Conservation (phyloP, 805 yeast species). For the Torulaspora quercuum region DNA sequence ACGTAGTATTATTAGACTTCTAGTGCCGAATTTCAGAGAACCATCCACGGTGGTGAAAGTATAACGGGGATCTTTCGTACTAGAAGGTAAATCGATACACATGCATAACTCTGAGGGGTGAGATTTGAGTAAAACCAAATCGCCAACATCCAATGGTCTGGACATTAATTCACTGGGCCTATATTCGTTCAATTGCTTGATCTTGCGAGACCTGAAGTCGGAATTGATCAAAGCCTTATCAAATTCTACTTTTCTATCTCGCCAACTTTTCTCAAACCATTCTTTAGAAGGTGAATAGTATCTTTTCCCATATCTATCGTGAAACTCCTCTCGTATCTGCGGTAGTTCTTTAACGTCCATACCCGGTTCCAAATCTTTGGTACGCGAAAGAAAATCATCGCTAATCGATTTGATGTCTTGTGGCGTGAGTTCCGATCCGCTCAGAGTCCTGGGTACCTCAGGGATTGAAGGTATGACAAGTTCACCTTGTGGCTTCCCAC, state of each 20-base stretch:
- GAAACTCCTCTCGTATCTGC: constrained; percentile 22
- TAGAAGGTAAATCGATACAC: constrained; percentile 51
- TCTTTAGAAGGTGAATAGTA: constrained; percentile 26
- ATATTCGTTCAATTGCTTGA: constrained; percentile 9
- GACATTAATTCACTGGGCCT: constrained; percentile 11
- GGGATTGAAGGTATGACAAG: constrained; percentile 4
- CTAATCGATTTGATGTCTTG: constrained; percentile 22
- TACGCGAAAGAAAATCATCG: constrained; percentile 23
- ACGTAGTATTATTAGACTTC: constrained; percentile 45
- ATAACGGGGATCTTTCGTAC: constrained; percentile 50
- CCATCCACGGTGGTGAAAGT: constrained; percentile 59
- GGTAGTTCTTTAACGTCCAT: constrained; percentile 26
- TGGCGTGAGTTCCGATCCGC: constrained; percentile 1
- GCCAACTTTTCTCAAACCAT: constrained; percentile 23
- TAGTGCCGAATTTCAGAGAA: constrained; percentile 48
- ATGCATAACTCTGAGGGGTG: constrained; percentile 49
- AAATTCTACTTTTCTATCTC: not conserved
- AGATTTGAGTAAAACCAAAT: constrained; percentile 52
- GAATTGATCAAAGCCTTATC: constrained; percentile 5
- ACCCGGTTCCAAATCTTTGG: constrained; percentile 30
- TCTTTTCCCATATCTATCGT: constrained; percentile 21
- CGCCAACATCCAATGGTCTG: constrained; percentile 48
- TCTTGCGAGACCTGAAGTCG: not conserved
- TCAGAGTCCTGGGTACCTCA: not conserved
- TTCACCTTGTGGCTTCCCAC: too few species aligned